These are phyloP conservation scores for Podaxis pistillaris DNA, from an alignment of 768 basidiomycete species.

Conservation along the genomic window DNA sequence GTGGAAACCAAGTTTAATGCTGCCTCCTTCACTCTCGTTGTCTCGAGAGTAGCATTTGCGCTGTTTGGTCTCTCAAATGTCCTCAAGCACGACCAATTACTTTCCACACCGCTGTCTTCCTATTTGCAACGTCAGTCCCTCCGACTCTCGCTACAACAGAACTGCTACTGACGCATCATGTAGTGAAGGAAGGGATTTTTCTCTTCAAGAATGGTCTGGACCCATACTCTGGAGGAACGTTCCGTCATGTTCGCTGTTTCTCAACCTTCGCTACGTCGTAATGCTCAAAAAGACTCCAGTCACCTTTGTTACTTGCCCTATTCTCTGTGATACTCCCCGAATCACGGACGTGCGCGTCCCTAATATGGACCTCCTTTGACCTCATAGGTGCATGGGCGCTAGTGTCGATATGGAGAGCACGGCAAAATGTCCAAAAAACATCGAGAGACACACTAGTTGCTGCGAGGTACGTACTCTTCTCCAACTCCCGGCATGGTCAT, in stretches of 20 bases:
- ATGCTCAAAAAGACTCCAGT: constrained; percentile 43
- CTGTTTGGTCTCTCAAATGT: constrained; percentile 45
- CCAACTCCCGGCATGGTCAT: constrained; percentile 5
- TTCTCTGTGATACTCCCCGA: constrained; percentile 71
- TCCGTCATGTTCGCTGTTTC: constrained; percentile 69
- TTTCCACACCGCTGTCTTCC: constrained; percentile 81
- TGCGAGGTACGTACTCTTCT: constrained; percentile 50
- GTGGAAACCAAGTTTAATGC: constrained; percentile 14
- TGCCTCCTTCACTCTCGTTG: constrained; percentile 41
- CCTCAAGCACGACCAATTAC: constrained; percentile 69
- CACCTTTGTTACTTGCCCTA: constrained; percentile 73
- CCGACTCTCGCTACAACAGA: not conserved
- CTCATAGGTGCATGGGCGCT: constrained; percentile 66
- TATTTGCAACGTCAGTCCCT: constrained; percentile 60
- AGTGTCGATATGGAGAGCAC: constrained; percentile 62
- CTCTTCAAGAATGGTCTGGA: constrained; percentile 75
- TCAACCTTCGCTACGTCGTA: not conserved
- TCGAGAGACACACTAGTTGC: constrained; percentile 62
- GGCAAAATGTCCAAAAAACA: constrained; percentile 48
- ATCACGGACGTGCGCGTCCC: constrained; percentile 42
- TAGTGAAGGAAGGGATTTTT: constrained; percentile 90
- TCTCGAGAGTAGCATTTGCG: constrained; percentile 51
- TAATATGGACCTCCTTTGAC: constrained; percentile 74
- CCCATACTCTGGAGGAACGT: constrained; percentile 84
- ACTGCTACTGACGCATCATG: constrained; percentile 17